phyloP scores from a whole-genome alignment of 176 grass and related monocot genomes.

The Phoenix dactylifera region DNA sequence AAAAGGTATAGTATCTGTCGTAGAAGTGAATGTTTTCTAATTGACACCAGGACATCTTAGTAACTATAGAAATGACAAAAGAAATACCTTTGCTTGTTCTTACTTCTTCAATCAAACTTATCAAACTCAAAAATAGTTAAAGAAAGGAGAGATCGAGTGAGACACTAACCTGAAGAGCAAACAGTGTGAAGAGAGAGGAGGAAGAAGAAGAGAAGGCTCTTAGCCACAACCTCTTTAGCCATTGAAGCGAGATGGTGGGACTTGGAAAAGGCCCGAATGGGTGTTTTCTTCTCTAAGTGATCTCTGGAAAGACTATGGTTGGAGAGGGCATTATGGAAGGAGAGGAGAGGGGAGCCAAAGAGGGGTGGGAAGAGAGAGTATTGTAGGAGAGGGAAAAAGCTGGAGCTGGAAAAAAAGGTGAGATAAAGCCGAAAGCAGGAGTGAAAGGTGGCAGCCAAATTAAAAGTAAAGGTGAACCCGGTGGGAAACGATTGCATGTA shows the following conservation, averaged over 20 bases:
- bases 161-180: slow-evolving; percentile 40
- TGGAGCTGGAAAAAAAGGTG: no score
- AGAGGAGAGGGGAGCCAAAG: no score
- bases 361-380: no score
- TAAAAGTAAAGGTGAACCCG: no score
- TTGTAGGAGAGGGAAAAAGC: no score
- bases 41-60: not conserved
- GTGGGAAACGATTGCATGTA: no score
- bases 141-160: not conserved
- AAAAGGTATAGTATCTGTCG: not conserved
- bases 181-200: slow-evolving; percentile 22
- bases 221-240: slow-evolving; percentile 16
- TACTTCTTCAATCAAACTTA: not conserved
- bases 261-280: no score
- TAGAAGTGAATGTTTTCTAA: not conserved
- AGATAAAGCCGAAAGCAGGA: no score
- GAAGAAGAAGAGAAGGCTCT: slow-evolving; percentile 25
- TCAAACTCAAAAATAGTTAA: not conserved
- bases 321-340: no score
- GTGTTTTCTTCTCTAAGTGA: no score
- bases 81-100: not conserved
- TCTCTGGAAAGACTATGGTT: no score
- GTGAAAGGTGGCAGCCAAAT: no score
- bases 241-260: slow-evolving; percentile 8
- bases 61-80: not conserved